phyloP scores from a whole-genome alignment of 2,329 filamentous ascomycete genomes.

The Fusarium sororula region DNA sequence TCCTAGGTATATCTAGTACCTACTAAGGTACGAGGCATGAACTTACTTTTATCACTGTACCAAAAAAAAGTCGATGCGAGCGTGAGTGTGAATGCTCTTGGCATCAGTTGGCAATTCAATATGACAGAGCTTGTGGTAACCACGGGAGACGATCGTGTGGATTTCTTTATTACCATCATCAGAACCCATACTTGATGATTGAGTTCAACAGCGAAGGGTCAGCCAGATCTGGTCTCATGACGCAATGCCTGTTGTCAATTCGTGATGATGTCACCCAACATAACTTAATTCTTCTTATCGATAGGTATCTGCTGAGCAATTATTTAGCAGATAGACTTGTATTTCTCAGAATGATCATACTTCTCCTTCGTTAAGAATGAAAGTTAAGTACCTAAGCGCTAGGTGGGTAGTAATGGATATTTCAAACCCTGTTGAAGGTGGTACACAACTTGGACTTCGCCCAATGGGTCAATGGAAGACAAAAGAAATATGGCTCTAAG shows the following conservation, averaged over 20 bases:
- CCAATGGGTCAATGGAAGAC: not conserved
- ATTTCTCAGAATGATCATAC: not conserved
- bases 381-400: no score
- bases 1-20: not conserved
- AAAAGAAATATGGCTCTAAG: not conserved
- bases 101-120: not conserved
- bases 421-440: not conserved
- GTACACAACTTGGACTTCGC: not conserved
- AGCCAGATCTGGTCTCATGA: slow-evolving; percentile 28
- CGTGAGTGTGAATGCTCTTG: not conserved
- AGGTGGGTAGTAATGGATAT: no score
- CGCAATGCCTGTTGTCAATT: slow-evolving; percentile 21
- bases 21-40: not conserved
- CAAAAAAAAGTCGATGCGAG: not conserved
- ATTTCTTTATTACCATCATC: not conserved
- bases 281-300: slow-evolving; percentile 1
- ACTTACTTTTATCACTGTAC: not conserved
- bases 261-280: slow-evolving; percentile 29
- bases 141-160: not conserved
- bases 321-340: not conserved
- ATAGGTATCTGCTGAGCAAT: not conserved
- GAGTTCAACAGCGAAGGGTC: not conserved
- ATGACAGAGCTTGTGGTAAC: slow-evolving; percentile 8
- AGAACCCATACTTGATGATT: not conserved
- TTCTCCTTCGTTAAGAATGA: no score